Evolutionary conservation across 2,329 filamentous ascomycete genomes (phyloP).

Genomic region (Delphinella strobiligena): DNA sequence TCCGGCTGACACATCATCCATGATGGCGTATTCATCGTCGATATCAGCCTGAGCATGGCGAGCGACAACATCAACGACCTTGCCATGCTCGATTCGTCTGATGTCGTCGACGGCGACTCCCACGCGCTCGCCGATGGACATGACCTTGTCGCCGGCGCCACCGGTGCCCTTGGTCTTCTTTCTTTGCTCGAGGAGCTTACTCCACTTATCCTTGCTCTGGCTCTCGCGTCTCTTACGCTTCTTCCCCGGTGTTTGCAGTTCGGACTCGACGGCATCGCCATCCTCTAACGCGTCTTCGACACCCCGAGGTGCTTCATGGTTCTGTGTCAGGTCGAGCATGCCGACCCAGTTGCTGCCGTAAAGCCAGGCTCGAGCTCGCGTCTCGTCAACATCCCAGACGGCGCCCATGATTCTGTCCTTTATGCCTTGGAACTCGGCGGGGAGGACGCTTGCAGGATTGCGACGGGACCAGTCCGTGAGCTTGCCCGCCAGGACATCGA

Average conservation of each 20-base stretch:
- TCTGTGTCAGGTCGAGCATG: conserved; percentile 76
- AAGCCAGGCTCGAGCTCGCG: conserved; percentile 62
- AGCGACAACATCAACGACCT: conserved; percentile 12
- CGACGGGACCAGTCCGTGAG: conserved; percentile 77
- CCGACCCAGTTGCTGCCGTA: conserved; percentile 79
- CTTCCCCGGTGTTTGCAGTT: conserved; percentile 12
- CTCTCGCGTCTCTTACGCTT: conserved; percentile 29
- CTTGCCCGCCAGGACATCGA: conserved; percentile 64
- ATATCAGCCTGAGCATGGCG: conserved; percentile 23
- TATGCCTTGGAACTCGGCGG: conserved; percentile 59
- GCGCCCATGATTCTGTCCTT: conserved; percentile 73
- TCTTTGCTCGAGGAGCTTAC: conserved; percentile 15
- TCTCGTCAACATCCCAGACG: conserved; percentile 57
- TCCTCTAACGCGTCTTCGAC: conserved; percentile 1
- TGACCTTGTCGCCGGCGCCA: conserved; percentile 45
- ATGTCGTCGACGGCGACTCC: conserved; percentile 20
- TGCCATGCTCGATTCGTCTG: conserved; percentile 18
- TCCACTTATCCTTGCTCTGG: conserved; percentile 11
- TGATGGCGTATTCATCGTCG: conserved; percentile 26
- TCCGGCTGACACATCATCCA: conserved; percentile 28
- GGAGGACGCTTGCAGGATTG: conserved; percentile 66
- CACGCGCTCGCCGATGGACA: conserved; percentile 18
- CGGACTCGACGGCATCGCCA: conserved; percentile 5
- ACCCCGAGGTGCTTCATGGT: conserved; percentile 37
- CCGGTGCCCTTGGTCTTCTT: conserved; percentile 36